These are phyloP conservation scores for Solanum rostratum DNA, from an alignment of 257 asterid species.

Conservation along the genomic window DNA sequence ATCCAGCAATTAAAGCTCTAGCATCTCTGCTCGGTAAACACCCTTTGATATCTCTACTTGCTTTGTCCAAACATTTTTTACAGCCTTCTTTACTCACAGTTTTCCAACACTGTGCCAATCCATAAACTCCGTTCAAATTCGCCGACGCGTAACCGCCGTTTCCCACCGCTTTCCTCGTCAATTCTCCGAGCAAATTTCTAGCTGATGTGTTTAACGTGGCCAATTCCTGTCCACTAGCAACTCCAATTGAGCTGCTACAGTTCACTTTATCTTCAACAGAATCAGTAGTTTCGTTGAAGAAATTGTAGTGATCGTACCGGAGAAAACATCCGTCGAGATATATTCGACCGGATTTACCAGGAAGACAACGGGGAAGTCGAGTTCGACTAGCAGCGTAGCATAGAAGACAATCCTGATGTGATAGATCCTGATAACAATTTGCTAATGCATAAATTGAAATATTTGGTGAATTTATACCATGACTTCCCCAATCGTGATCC, in stretches of 20 bases:
- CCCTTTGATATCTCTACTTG: constrained; percentile 27
- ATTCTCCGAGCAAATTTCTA: constrained; percentile 28
- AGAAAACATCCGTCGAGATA: constrained; percentile 84
- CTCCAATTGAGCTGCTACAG: constrained; percentile 35
- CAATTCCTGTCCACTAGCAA: constrained; percentile 1
- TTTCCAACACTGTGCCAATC: constrained; percentile 88
- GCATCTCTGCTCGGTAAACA: constrained; percentile 78
- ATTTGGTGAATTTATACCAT: constrained; percentile 10
- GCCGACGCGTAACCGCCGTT: constrained; percentile 32
- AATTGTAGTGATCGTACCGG: constrained; percentile 51
- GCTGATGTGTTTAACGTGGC: constrained; percentile 23
- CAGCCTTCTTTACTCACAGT: constrained; percentile 54
- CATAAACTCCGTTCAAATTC: constrained; percentile 52
- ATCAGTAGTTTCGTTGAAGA: constrained; percentile 46
- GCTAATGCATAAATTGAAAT: constrained; percentile 40
- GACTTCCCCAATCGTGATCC: constrained; percentile 29
- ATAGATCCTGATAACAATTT: constrained; percentile 53
- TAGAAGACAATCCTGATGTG: constrained; percentile 62
- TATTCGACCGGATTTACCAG: constrained; percentile 43
- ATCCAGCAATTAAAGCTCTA: constrained; percentile 69
- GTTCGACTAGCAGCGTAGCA: constrained; percentile 79
- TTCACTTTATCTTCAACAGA: constrained; percentile 25
- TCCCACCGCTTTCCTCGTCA: constrained; percentile 35
- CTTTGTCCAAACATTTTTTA: constrained; percentile 62
- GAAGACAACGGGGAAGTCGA: constrained; percentile 67